Conservation (phyloP, 1,139 yeast genomes). For the Candida sp. region DNA sequence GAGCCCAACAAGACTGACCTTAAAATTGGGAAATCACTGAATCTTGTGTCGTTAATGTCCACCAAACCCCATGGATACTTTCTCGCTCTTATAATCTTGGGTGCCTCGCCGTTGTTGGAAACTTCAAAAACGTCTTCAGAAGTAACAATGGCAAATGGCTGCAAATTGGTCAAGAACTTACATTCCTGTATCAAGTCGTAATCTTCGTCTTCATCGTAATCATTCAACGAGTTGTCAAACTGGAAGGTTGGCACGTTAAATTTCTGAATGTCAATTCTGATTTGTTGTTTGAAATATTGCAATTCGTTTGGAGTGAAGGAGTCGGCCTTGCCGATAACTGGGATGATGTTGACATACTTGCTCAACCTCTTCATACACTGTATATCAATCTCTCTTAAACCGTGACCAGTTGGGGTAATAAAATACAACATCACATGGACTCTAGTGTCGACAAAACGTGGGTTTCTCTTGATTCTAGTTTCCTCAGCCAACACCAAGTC, state of each 20-base stretch:
- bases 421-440: constrained; percentile 77
- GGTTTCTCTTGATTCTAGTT: constrained; percentile 87
- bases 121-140: constrained; percentile 59
- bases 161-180: constrained; percentile 68
- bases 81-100: constrained; percentile 70
- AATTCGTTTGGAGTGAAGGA: constrained; percentile 82
- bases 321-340: constrained; percentile 88
- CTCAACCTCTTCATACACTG: constrained; percentile 80
- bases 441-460: constrained; percentile 77
- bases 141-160: constrained; percentile 92
- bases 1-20: constrained; percentile 86
- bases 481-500: constrained; percentile 94
- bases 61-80: constrained; percentile 95
- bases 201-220: constrained; percentile 62
- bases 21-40: constrained; percentile 84
- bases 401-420: constrained; percentile 79
- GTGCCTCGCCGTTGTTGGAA: constrained; percentile 48
- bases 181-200: constrained; percentile 83
- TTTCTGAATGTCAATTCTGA: constrained; percentile 72
- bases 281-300: constrained; percentile 54
- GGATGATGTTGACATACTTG: constrained; percentile 83
- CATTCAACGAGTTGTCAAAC: constrained; percentile 55
- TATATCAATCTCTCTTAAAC: constrained; percentile 74
- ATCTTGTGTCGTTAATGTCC: constrained; percentile 80
- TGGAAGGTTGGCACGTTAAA: constrained; percentile 85